Percentiles rank a stretch among this genome's conserved stretches.
phyloP scores from a whole-genome alignment of 2,329 filamentous ascomycete genomes.

The Akanthomyces lecanii region DNA sequence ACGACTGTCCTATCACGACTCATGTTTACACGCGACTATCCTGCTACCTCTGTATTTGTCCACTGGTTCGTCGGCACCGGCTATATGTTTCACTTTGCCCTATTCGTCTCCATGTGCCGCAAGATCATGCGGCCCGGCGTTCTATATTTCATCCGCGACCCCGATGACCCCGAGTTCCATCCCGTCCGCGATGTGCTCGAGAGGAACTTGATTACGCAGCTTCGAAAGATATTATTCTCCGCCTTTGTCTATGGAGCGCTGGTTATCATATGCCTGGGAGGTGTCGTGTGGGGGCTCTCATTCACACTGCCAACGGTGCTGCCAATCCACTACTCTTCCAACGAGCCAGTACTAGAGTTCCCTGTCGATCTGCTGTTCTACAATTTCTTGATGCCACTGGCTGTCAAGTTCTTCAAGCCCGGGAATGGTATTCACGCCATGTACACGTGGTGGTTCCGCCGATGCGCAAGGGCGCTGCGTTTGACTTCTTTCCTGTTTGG shows the following conservation, averaged over 20 bases:
- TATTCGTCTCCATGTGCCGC: slow-evolving; percentile 98
- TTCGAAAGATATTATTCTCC: slow-evolving; percentile 94
- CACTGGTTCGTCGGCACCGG: slow-evolving; percentile 99
- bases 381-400: slow-evolving; percentile 89
- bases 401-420: slow-evolving; percentile 79
- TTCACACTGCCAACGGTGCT: slow-evolving; percentile 66
- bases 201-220: slow-evolving; percentile 83
- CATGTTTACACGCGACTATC: slow-evolving; percentile 71
- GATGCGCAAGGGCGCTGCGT: slow-evolving; percentile 73
- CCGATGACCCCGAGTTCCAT: slow-evolving; percentile 97
- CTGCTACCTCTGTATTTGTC: slow-evolving; percentile 88
- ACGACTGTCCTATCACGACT: slow-evolving; percentile 74
- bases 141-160: slow-evolving; percentile 95
- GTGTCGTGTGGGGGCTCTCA: slow-evolving; percentile 89
- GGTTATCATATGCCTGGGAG: slow-evolving; percentile 87
- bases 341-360: slow-evolving; percentile 89
- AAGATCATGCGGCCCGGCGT: slow-evolving; percentile 96
- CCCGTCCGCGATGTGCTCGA: slow-evolving; percentile 95
- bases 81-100: slow-evolving; percentile 99
- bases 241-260: slow-evolving; percentile 92
- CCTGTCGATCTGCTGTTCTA: slow-evolving; percentile 93
- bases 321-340: slow-evolving; percentile 89
- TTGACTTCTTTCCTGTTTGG: slow-evolving; percentile 93
- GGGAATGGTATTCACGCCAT: slow-evolving; percentile 78
- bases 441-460: slow-evolving; percentile 95